A percentile compares a stretch with the other conserved stretches of the same genome.
These are phyloP conservation scores for Inonotus hispidus DNA, from an alignment of 1,284 basidiomycete species.

Conservation along the genomic window DNA sequence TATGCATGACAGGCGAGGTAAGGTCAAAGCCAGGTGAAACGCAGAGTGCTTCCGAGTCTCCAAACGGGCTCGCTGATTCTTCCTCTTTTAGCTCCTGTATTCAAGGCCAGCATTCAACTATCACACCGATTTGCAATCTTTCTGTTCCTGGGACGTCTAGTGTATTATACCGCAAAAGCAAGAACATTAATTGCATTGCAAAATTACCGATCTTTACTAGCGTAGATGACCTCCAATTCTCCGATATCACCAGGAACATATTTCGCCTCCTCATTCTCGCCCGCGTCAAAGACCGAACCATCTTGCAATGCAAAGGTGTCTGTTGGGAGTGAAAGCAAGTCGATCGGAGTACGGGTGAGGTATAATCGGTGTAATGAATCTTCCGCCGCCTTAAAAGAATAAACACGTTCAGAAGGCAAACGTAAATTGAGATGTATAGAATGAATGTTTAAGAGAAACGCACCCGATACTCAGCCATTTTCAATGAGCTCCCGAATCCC, in stretches of 20 bases:
- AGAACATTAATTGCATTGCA: not conserved
- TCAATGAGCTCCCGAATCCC: conserved; percentile 88
- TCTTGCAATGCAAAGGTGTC: conserved; percentile 54
- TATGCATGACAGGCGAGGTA: too few species aligned
- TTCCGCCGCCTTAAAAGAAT: conserved; percentile 63
- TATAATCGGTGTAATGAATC: conserved; percentile 79
- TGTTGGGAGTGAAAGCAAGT: conserved; percentile 61
- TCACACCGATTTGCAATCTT: not conserved
- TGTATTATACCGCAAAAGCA: not conserved
- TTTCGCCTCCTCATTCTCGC: conserved; percentile 27
- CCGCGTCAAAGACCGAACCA: conserved; percentile 40
- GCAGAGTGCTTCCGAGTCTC: too few species aligned
- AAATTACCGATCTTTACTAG: conserved; percentile 33
- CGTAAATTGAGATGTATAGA: too few species aligned
- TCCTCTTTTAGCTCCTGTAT: too few species aligned
- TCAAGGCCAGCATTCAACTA: not conserved
- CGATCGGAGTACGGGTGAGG: conserved; percentile 67
- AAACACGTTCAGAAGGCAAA: conserved; percentile 3
- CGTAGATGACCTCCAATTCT: conserved; percentile 62
- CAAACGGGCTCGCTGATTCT: too few species aligned
- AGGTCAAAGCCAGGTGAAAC: too few species aligned
- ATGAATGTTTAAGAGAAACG: too few species aligned
- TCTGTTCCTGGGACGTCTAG: not conserved
- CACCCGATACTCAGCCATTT: conserved; percentile 95
- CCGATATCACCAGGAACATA: conserved; percentile 53